Evolutionary conservation across 78 protist genomes (phyloP), one percentile per base, ranked within the genome.

Genomic region (Tieghemostelium lacteum): DNA sequence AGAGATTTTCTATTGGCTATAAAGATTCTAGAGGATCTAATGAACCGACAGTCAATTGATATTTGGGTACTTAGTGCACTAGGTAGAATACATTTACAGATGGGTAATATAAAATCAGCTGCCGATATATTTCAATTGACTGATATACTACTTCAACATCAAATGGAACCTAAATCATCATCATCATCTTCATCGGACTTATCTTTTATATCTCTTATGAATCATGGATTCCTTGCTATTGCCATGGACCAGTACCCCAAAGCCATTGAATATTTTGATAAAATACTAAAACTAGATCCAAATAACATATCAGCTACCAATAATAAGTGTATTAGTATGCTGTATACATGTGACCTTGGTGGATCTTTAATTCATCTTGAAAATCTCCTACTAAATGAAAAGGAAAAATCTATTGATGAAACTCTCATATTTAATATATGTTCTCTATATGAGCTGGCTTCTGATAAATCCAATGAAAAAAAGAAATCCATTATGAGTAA

Each of bases 291-390:
- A 49, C 50, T 83, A 20, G 91, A 83, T 14, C 76, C 76, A 28
- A 55, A 16, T 29, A 83, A 83, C 37, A 50, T 83, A 10, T 24
- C 52, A 3, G 91, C 91, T 1, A 61, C 63, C 60, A 83, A 83
- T 39, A 83, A 83, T 54, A 83, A 83, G 69, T 83, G 91, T 83
- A 83, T 83, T 8, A 37, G 78, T 24, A 83, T 83, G 91, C 42
- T 83, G 42, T 83, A 83, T 16, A 83, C 91, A 2, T 83, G 91
- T 42, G 91, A 83, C 58, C 31, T 83, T 2, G 66, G 80, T 57
- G 91, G 91, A 17, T 62, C 91, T 0, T 57, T 83, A 14, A 64
- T 55, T 3, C 24, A 26, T 29, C 52, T 83, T 14, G 91, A 83
- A 45, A 31, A 28, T 19, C 40, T 83, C 14, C 50, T 83, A 29